Percentiles rank a stretch among this genome's conserved stretches.
Evolutionary conservation across 2,329 filamentous ascomycete species (phyloP).

Genomic region (Penicillium sp.): DNA sequence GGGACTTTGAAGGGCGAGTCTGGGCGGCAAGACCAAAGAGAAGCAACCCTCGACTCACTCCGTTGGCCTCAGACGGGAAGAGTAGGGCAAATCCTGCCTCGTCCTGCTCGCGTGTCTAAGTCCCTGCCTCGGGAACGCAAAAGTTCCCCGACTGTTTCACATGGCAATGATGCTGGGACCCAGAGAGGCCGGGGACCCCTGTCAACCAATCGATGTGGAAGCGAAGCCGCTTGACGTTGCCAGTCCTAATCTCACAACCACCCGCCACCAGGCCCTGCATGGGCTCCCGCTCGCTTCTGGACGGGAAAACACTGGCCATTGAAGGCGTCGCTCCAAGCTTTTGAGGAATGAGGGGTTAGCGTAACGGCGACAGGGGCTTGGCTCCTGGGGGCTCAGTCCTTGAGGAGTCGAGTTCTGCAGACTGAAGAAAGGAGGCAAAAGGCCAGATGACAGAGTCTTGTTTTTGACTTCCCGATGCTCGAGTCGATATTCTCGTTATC

Average conservation of each 20-base stretch:
- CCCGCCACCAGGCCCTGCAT: slow-evolving; percentile 1
- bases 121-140: slow-evolving; percentile 3
- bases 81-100: too few relatives aligned
- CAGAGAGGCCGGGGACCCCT: background rate
- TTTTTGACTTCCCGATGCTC: background rate
- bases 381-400: background rate
- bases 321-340: slow-evolving; percentile 2
- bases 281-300: slow-evolving; percentile 1
- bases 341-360: slow-evolving; percentile 3
- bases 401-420: background rate
- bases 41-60: background rate
- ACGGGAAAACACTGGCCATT: background rate
- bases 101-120: background rate
- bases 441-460: background rate
- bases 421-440: background rate
- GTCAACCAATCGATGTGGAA: background rate
- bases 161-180: background rate
- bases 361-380: slow-evolving; percentile 1
- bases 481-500: background rate
- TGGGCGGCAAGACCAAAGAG: background rate
- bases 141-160: slow-evolving; percentile 25
- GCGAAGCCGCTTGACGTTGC: background rate
- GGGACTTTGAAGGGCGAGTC: background rate
- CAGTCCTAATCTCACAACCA: slow-evolving; percentile 21
- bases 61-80: background rate